Conservation (phyloP, 2,329 filamentous ascomycete genomes). For the Trichoderma hamatum region DNA sequence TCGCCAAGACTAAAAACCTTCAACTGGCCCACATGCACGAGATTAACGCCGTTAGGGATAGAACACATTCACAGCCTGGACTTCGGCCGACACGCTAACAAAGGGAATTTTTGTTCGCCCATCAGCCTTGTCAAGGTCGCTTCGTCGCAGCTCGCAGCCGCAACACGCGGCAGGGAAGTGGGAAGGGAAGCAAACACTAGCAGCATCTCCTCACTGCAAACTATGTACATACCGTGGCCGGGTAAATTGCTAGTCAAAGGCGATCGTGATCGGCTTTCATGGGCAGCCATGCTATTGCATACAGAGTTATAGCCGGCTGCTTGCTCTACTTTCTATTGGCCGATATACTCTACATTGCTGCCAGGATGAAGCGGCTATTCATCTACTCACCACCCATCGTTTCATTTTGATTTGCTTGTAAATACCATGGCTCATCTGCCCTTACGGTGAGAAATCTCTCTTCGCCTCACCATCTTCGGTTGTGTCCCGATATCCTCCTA, state of each 20-base stretch:
- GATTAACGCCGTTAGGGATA: constrained; percentile 18
- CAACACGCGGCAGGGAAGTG: not conserved
- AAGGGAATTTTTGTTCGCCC: constrained; percentile 15
- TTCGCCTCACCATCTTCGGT: constrained; percentile 8
- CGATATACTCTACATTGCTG: not conserved
- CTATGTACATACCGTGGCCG: not conserved
- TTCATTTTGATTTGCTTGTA: not conserved
- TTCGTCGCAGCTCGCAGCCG: not conserved
- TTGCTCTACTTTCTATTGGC: not conserved
- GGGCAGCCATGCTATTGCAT: not conserved
- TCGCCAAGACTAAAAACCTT: constrained; percentile 26
- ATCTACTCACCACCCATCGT: not conserved
- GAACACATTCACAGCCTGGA: not conserved
- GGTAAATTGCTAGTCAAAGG: not conserved
- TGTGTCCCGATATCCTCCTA: constrained; percentile 17
- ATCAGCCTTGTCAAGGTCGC: constrained; percentile 17
- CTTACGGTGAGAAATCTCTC: not conserved
- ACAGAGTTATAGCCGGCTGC: not conserved
- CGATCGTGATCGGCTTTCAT: constrained; percentile 12
- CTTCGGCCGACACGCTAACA: constrained; percentile 15
- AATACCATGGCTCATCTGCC: not conserved
- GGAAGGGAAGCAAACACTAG: not conserved
- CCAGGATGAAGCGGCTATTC: constrained; percentile 4
- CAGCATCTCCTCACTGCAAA: constrained; percentile 11
- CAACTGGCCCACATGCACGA: constrained; percentile 17